phyloP scores from a whole-genome alignment of 352 stramenopile genomes.

The Globisporangium iwayamae region DNA sequence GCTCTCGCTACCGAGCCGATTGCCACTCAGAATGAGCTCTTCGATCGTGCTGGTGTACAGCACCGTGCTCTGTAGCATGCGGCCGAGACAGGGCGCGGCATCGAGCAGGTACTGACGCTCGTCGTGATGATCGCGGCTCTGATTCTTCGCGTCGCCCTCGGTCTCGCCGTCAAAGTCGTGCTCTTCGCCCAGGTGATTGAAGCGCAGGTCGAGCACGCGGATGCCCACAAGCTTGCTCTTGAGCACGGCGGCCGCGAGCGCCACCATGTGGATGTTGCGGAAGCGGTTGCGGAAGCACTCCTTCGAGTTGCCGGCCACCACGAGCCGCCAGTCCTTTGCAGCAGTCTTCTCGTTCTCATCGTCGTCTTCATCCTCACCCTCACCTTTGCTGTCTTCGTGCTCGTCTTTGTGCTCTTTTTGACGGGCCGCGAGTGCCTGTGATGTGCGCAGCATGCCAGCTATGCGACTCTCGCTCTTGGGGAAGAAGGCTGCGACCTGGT shows the following conservation, averaged over 20 bases:
- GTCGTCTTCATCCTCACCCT: not conserved
- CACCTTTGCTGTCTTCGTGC: not conserved
- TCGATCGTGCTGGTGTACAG: slow-evolving; percentile 50
- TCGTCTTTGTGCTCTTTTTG: slow-evolving; percentile 8
- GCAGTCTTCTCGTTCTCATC: slow-evolving; percentile 10
- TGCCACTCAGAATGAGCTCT: slow-evolving; percentile 55
- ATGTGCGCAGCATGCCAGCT: slow-evolving; percentile 38
- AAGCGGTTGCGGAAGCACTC: slow-evolving; percentile 57
- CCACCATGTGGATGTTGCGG: slow-evolving; percentile 65
- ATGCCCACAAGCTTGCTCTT: slow-evolving; percentile 46
- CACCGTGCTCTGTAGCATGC: slow-evolving; percentile 42
- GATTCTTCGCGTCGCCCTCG: slow-evolving; percentile 16
- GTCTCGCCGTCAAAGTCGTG: slow-evolving; percentile 21
- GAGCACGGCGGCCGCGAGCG: slow-evolving; percentile 43
- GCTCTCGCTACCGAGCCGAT: slow-evolving; percentile 56
- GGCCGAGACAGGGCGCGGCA: slow-evolving; percentile 35
- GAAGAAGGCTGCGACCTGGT: slow-evolving; percentile 47
- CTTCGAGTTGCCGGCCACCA: slow-evolving; percentile 49
- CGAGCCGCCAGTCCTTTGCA: slow-evolving; percentile 19
- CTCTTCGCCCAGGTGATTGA: slow-evolving; percentile 48
- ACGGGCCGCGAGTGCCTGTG: slow-evolving; percentile 44
- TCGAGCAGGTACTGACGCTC: slow-evolving; percentile 49
- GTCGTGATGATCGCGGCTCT: slow-evolving; percentile 20
- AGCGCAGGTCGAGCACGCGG: slow-evolving; percentile 39
- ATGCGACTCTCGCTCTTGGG: slow-evolving; percentile 24